phyloP scores from a whole-genome alignment of 2,329 filamentous ascomycete species.

The Xylariomycetidae sp. region DNA sequence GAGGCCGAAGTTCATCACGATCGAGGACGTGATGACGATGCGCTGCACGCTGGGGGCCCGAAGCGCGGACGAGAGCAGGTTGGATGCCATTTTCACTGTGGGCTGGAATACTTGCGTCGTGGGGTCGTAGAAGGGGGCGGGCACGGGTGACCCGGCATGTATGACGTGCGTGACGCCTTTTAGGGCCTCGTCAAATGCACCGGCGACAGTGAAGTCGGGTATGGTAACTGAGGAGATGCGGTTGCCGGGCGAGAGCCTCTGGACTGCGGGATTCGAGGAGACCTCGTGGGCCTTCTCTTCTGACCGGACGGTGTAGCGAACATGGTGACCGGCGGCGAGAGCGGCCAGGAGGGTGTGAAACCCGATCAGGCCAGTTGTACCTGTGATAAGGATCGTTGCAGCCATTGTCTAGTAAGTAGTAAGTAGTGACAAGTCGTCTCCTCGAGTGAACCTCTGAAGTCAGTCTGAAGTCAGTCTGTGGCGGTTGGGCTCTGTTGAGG shows the following conservation, averaged over 20 bases:
- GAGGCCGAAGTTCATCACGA: slow-evolving; percentile 15
- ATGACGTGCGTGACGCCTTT: slow-evolving; percentile 21
- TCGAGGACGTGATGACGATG: slow-evolving; percentile 23
- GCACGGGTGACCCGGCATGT: slow-evolving; percentile 19
- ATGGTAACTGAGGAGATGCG: slow-evolving; percentile 18
- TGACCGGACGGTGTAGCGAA: slow-evolving; percentile 20
- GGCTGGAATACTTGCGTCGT: slow-evolving; percentile 17
- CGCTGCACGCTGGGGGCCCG: slow-evolving; percentile 15
- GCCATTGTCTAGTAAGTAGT: too few species aligned
- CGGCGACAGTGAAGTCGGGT: slow-evolving; percentile 17
- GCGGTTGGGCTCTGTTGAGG: too few species aligned
- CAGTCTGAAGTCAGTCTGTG: too few species aligned
- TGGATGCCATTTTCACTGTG: slow-evolving; percentile 12
- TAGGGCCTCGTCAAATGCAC: slow-evolving; percentile 19
- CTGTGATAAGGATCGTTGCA: slow-evolving; percentile 20
- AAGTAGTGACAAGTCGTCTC: too few species aligned
- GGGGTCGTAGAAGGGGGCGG: slow-evolving; percentile 11
- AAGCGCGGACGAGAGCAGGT: slow-evolving; percentile 17
- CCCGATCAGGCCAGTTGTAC: slow-evolving; percentile 22
- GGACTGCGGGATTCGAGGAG: slow-evolving; percentile 18
- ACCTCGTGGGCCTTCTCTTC: slow-evolving; percentile 19
- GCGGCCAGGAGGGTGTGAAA: slow-evolving; percentile 21
- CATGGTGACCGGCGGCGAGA: slow-evolving; percentile 18
- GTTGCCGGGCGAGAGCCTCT: slow-evolving; percentile 8
- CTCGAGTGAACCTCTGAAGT: too few species aligned